phyloP scores from a whole-genome alignment of 371 early-diverging fungal genomes.

The Quaeritorhiza haematococci region DNA sequence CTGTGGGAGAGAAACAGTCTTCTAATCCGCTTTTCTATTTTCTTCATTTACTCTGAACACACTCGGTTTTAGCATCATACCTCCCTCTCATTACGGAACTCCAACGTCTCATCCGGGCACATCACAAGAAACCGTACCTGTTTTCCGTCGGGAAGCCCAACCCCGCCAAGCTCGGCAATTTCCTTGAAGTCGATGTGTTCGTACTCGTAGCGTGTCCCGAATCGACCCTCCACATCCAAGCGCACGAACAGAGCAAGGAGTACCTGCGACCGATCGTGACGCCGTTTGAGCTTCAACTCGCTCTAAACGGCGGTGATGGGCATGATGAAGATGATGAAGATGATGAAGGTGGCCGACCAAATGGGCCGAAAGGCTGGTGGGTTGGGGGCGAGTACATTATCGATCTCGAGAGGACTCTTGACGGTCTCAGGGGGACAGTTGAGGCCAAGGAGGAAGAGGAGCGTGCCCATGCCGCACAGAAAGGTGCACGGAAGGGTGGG shows the following conservation, averaged over 20 bases:
- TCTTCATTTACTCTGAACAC: background rate
- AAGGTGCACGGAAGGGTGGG: constrained; percentile 35
- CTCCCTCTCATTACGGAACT: constrained; percentile 72
- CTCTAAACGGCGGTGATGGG: constrained; percentile 42
- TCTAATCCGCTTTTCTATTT: background rate
- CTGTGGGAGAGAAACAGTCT: constrained; percentile 2
- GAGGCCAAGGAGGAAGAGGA: background rate
- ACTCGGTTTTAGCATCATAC: constrained; percentile 62
- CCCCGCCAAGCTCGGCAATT: constrained; percentile 92
- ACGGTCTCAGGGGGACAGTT: constrained; percentile 6
- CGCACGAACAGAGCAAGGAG: constrained; percentile 89
- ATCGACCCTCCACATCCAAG: constrained; percentile 82
- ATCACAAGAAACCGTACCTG: constrained; percentile 80
- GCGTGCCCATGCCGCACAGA: constrained; percentile 15
- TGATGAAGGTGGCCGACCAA: too few species aligned
- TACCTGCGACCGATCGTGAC: constrained; percentile 89
- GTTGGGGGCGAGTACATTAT: constrained; percentile 64
- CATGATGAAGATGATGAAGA: constrained; percentile 17
- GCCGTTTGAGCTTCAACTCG: constrained; percentile 83
- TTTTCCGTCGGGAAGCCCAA: constrained; percentile 92
- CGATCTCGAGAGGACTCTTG: constrained; percentile 47
- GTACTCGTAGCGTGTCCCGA: constrained; percentile 92
- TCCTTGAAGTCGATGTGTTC: constrained; percentile 87
- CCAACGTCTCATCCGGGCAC: constrained; percentile 65
- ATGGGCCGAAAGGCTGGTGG: background rate